A percentile compares a stretch with the other conserved stretches of the same genome.
These are phyloP conservation scores for Euclidium syriacum DNA, from an alignment of 345 rosid genomes.

Conservation along the genomic window DNA sequence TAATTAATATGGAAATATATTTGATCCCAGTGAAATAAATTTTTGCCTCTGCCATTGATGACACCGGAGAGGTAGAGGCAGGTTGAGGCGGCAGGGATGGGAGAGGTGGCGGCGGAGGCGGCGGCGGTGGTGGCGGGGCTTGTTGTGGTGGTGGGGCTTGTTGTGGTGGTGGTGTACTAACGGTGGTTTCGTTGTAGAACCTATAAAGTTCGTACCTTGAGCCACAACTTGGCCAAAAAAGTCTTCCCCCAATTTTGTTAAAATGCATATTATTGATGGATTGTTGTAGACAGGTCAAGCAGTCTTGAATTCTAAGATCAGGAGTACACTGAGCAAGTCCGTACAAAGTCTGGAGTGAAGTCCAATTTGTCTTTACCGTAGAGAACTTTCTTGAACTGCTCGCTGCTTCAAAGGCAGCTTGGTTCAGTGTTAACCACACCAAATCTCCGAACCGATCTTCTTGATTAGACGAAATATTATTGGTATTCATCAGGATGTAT, in stretches of 20 bases:
- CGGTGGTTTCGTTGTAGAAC: constrained; percentile 18
- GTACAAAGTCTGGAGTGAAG: constrained; percentile 6
- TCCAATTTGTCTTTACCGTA: neutral
- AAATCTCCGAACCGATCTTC: neutral
- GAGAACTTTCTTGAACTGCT: constrained; percentile 26
- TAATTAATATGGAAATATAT: no score
- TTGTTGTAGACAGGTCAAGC: constrained; percentile 7
- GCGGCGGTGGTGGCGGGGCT: neutral
- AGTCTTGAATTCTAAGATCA: constrained; percentile 20
- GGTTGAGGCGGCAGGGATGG: no score
- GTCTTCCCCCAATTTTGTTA: constrained; percentile 19
- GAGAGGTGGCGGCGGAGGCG: neutral
- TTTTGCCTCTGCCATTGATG: no score
- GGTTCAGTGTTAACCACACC: neutral
- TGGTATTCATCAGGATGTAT: no score
- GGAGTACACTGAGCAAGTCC: constrained; percentile 40
- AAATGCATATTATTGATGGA: neutral
- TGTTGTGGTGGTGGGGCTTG: no score
- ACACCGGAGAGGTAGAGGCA: no score
- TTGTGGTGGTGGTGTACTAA: neutral
- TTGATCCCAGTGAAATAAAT: no score
- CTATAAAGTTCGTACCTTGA: constrained; percentile 21
- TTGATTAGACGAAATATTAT: no score
- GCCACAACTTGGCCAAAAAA: constrained; percentile 31
- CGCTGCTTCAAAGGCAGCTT: neutral